Conservation (phyloP, 192 early-diverging fungal species). For the Coemansia sp. region DNA sequence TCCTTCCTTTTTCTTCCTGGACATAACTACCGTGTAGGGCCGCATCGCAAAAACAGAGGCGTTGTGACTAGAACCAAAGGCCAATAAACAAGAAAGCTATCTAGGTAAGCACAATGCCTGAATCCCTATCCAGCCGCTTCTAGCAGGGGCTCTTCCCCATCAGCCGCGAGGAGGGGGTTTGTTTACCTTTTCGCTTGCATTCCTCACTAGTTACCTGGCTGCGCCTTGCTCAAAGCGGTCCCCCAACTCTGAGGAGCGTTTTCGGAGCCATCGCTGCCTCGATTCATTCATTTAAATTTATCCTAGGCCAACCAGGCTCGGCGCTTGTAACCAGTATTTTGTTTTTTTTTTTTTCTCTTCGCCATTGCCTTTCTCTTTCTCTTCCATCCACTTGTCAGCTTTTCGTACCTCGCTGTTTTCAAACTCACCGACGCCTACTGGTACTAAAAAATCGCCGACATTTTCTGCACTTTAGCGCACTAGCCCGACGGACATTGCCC, state of each 20-base stretch:
- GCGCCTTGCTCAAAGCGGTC: background rate
- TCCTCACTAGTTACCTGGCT: background rate
- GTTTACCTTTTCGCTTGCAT: background rate
- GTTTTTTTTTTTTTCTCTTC: background rate
- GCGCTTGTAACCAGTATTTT: background rate
- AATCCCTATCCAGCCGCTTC: background rate
- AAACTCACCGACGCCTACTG: background rate
- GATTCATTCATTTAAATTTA: conserved; percentile 6
- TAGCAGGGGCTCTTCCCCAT: background rate
- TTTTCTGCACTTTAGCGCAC: background rate
- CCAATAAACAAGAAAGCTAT: background rate
- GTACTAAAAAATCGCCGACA: conserved; percentile 1
- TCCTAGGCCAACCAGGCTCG: background rate
- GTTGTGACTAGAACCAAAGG: background rate
- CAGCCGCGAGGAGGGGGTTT: background rate
- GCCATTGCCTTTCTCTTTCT: background rate
- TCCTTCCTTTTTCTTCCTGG: background rate
- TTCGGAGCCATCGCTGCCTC: background rate
- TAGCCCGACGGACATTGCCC: background rate
- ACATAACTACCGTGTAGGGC: background rate
- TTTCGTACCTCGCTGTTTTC: background rate
- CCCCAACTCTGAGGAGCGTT: background rate
- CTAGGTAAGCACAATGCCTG: background rate
- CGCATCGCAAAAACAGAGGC: too few relatives aligned
- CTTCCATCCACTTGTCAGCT: background rate